Evolutionary conservation across 768 basidiomycete genomes (phyloP), one percentile per base, ranked within the genome.

Genomic region (Gymnopilus dilepis): DNA sequence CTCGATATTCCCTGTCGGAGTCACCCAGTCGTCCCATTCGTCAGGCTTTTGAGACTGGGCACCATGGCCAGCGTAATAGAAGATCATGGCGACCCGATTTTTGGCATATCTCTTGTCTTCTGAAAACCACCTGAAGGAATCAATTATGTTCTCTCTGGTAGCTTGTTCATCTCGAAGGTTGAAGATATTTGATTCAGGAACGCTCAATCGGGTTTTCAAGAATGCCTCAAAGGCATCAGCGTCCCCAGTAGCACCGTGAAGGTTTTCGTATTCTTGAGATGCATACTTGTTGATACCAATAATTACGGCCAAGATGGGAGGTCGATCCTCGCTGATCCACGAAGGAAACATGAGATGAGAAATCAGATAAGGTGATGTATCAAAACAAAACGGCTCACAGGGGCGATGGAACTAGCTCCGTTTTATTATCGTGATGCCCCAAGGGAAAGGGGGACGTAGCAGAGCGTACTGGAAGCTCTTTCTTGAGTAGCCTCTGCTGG

Each of bases 41-140:
- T 19, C 59, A 0, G 81, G 81, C 45, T 72, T 74, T 1, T 66
- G 42, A 15, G 69, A 65, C 31, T 76, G 67, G 6, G 75, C 70
- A n/a, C 81, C 82, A 54, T 83, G 82, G 13, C 81, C 82, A 19
- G 81, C 75, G 48, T 73, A 83, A 62, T 76, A 83, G 33, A 82
- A 76, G 41, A 81, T 52, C 33, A 82, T 77, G 7, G 76, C 71
- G 48, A 74, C 72, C 9, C 73, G 68, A 22, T 72, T 52, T 53
- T 61, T 65, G 37, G 43, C 17, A 50, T 64, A 66, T 12, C 42
- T 58, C 0, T 59, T 47, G 30, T 74, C 71, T 17, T 71, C 68
- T 5, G 58, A 47, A 7, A 80, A 66, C 6, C 56, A 51, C 3
- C 28, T 40, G 59, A 83, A 72, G 3, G 63, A 73, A 3, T 58